Evolutionary conservation across 345 rosid species (phyloP).

Genomic region (Odontarrhena argentea): DNA sequence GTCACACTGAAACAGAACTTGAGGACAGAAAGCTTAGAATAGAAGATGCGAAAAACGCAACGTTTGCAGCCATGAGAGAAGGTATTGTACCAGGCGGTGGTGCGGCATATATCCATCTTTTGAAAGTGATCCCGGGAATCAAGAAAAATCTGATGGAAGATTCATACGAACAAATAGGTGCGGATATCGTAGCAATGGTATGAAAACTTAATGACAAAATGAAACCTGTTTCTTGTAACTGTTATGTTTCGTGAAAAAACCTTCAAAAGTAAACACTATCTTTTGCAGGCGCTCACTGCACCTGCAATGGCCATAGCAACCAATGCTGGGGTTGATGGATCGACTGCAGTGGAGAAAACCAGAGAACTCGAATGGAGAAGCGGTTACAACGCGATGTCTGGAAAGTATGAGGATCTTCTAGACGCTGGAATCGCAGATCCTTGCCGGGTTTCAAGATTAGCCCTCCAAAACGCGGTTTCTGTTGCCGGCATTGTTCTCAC

Average conservation of each 20-base stretch:
- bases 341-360: constrained; percentile 71
- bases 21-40: constrained; percentile 89
- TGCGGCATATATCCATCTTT: constrained; percentile 79
- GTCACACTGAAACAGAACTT: constrained; percentile 83
- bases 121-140: constrained; percentile 51
- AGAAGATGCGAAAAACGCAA: constrained; percentile 89
- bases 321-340: constrained; percentile 83
- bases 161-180: constrained; percentile 71
- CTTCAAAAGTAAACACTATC: background rate
- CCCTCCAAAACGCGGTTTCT: constrained; percentile 81
- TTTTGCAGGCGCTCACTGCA: constrained; percentile 68
- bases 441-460: constrained; percentile 75
- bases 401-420: constrained; percentile 72
- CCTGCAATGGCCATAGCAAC: constrained; percentile 79
- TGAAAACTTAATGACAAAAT: constrained; percentile 27
- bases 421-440: constrained; percentile 72
- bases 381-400: constrained; percentile 85
- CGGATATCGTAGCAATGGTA: constrained; percentile 70
- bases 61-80: constrained; percentile 91
- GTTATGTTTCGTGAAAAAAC: background rate
- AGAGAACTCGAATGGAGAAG: constrained; percentile 56
- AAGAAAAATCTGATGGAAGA: constrained; percentile 59
- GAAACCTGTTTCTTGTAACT: background rate
- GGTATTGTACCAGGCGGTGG: constrained; percentile 96
- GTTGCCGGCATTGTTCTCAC: constrained; percentile 75